These are phyloP conservation scores for Podospora sp. DNA, from an alignment of 495 filamentous ascomycete species.

Conservation along the genomic window DNA sequence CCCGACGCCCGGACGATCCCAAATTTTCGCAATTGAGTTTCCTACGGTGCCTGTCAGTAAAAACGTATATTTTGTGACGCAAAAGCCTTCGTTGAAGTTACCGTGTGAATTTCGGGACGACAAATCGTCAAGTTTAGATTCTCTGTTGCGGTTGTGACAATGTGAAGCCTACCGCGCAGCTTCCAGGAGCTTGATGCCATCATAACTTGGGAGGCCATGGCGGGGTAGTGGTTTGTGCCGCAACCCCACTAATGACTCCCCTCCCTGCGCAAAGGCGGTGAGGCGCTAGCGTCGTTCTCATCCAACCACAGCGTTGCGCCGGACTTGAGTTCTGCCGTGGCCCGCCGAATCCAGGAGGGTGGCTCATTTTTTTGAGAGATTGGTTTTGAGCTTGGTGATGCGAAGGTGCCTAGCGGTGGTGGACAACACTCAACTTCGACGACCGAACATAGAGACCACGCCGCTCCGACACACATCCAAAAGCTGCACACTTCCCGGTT, in stretches of 20 bases:
- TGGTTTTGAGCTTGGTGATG: conserved; percentile 29
- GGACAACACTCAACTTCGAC: conserved; percentile 25
- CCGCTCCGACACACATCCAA: conserved; percentile 10
- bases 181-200: conserved; percentile 2
- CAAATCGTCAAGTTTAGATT: too few relatives aligned
- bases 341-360: conserved; percentile 25
- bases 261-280: conserved; percentile 13
- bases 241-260: conserved; percentile 9
- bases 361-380: conserved; percentile 39
- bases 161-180: not conserved
- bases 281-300: not conserved
- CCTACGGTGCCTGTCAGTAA: too few relatives aligned
- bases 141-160: not conserved
- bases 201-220: conserved; percentile 13
- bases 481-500: conserved; percentile 13
- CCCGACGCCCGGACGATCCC: too few relatives aligned
- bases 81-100: too few relatives aligned
- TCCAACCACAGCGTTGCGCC: conserved; percentile 27
- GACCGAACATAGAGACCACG: conserved; percentile 14
- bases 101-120: too few relatives aligned
- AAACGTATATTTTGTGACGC: too few relatives aligned
- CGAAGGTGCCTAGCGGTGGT: conserved; percentile 30
- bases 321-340: conserved; percentile 36
- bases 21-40: too few relatives aligned
- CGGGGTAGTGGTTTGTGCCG: conserved; percentile 22